phyloP scores from a whole-genome alignment of 805 yeast species.

The Ogataea zsoltii region DNA sequence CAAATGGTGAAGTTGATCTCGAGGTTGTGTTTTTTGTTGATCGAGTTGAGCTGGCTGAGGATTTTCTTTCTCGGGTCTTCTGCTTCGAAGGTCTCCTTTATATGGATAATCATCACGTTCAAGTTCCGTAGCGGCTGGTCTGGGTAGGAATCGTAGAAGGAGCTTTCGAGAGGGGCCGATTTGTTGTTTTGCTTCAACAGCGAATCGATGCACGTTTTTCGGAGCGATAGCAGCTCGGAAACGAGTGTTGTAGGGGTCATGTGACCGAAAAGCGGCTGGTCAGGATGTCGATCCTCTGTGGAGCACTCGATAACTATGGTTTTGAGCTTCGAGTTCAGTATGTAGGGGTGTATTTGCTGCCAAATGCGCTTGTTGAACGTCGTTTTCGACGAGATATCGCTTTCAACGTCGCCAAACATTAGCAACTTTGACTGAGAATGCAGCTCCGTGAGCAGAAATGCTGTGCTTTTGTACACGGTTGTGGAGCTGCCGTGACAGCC shows the following conservation, averaged over 20 bases:
- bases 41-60: slow-evolving; percentile 46
- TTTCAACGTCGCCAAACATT: slow-evolving; percentile 84
- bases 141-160: slow-evolving; percentile 15
- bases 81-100: slow-evolving; percentile 43
- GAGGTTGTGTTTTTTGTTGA: slow-evolving; percentile 39
- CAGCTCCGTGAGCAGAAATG: slow-evolving; percentile 50
- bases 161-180: neutral
- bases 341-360: slow-evolving; percentile 50
- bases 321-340: slow-evolving; percentile 42
- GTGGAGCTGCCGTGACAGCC: slow-evolving; percentile 23
- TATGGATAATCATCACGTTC: slow-evolving; percentile 52
- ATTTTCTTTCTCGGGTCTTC: slow-evolving; percentile 62
- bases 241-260: slow-evolving; percentile 67
- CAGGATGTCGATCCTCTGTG: slow-evolving; percentile 43
- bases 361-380: slow-evolving; percentile 50
- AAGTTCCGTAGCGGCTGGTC: slow-evolving; percentile 42
- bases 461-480: slow-evolving; percentile 49
- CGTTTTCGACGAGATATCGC: slow-evolving; percentile 50
- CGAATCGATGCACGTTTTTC: slow-evolving; percentile 24
- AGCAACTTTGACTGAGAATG: slow-evolving; percentile 42
- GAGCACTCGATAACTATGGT: slow-evolving; percentile 82
- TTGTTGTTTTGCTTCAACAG: neutral
- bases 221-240: slow-evolving; percentile 47
- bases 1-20: slow-evolving; percentile 52
- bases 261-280: slow-evolving; percentile 72